Base-by-base conservation (phyloP, 2,329 filamentous ascomycete genomes). In the Stachybotrys elegans region DNA sequence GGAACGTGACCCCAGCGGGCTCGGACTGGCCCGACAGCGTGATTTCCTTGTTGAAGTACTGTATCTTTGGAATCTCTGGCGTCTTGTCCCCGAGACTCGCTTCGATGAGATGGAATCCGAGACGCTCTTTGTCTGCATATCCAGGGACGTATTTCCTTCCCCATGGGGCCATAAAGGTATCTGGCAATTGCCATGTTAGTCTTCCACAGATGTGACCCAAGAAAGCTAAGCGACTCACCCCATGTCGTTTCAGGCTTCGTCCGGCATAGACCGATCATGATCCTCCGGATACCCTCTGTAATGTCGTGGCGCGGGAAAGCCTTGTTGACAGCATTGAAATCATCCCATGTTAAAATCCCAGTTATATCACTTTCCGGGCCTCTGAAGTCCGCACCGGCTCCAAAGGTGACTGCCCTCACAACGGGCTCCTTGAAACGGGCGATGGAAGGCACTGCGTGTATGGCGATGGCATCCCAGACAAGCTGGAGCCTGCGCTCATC, bases 381-480 rank as follows among this genome's bases (percentile, higher is more conserved):
- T 17, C 34, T n/a, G 12, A 36, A 20, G 13, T 36, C 34, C 6
- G 21, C 17, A 20, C 34, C 17, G 6, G 21, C 17, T 8, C 34
- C 34, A 5, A 11, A 11, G n/a, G 14, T 20, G 21, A 17, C 34
- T 4, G 17, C 34, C 34, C 19, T 17, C 16, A 36, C 34, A 20
- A 19, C 34, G 4, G 21, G 13, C 13, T 36, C 34, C 13, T 36
- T 36, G 34, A 17, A 36, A 20, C 9, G 11, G 5, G 17, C 14
- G 34, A 36, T 19, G 25, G 9, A 8, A 36, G 34, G 34, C 5
- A 11, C 17, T 5, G 34, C 34, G 21, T 36, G 34, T 19, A 36
- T 16, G 4, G 34, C 34, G 5, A 36, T 36, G 14, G 63, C 61
- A 48, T 60, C 34, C 34, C 34, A 36, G 11, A 36, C 34, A 16